Evolutionary conservation across 2,329 filamentous ascomycete genomes (phyloP), one percentile per base, ranked within the genome.

Genomic region (Aschersonia sp.): DNA sequence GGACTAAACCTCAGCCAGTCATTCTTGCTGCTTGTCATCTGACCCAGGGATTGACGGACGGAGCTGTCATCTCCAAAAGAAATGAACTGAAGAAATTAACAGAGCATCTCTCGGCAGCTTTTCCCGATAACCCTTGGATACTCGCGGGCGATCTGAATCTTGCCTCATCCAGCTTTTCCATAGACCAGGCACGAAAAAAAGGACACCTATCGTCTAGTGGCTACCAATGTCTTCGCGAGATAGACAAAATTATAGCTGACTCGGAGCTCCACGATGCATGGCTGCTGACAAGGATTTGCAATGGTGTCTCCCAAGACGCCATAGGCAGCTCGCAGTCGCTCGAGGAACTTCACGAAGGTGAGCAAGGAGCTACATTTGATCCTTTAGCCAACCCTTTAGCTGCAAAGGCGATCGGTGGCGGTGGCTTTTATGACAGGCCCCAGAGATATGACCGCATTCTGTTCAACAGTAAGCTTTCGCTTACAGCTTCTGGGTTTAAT

Each of bases 391-490:
- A 84, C 53, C 58, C 60, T 1, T 64, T 81, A 10, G 79, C 80
- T 4, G 68, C 71, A 1, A 63, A 67, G 9, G 70, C 70, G 4
- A 69, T 73, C 1, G 66, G 66, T 4, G 64, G 57, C 43, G 68
- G 69, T 1, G 22, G 22, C 22, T 60, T 66, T 44, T 69, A 75
- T 44, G 71, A 71, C 52, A 67, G 77, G 22, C 79, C 81, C 2
- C 80, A 84, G 55, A 64, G 81, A 44, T 84, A 83, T 50, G 79
- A 84, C 54, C 69, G 80, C 35, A 78, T 84, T 43, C 60, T 83
- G 3, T 59, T 79, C 35, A 73, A 68, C 43, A 58, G 74, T 5
- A 55, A 59, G 12, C 59, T 74, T 5, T 56, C 51, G 10, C 47
- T 56, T 2, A 52, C 49, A 1, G 58, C 62, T 2, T 51, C 55